Evolutionary conservation across 208 protist genomes (phyloP).

Genomic region (Trypanosoma theileri): DNA sequence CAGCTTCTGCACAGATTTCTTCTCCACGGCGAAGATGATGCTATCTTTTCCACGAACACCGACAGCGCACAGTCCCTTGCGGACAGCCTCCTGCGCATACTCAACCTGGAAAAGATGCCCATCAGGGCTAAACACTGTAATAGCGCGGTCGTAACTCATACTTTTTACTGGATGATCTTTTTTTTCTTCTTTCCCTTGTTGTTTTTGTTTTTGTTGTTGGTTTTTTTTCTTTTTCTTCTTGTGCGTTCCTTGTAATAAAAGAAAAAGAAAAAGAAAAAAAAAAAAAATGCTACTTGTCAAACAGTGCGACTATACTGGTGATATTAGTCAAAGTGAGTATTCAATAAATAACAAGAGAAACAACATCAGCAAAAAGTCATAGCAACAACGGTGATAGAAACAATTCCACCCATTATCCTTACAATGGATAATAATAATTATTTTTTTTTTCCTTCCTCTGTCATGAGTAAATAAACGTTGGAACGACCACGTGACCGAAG

Average conservation of each 20-base stretch:
- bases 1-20: constrained; percentile 97
- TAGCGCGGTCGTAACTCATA: constrained; percentile 98
- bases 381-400: neutral
- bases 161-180: constrained; percentile 17
- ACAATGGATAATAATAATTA: neutral
- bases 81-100: constrained; percentile 99
- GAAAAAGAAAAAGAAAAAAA: constrained; percentile 20
- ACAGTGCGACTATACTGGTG: neutral
- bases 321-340: neutral
- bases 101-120: constrained; percentile 99
- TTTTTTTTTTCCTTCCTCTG: neutral
- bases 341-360: neutral
- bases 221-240: constrained; percentile 2
- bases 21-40: constrained; percentile 98
- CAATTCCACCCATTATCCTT: neutral
- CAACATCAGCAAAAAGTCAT: neutral
- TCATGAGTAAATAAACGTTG: constrained; percentile 50
- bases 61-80: constrained; percentile 94
- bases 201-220: neutral
- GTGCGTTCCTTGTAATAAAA: constrained; percentile 1
- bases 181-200: constrained; percentile 16
- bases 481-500: constrained; percentile 41
- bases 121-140: constrained; percentile 99
- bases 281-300: neutral
- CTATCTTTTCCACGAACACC: constrained; percentile 88